Percentiles rank a stretch among this genome's conserved stretches.
These are phyloP conservation scores for Diversispora epigaea DNA, from an alignment of 192 early-diverging fungal genomes.

Conservation along the genomic window DNA sequence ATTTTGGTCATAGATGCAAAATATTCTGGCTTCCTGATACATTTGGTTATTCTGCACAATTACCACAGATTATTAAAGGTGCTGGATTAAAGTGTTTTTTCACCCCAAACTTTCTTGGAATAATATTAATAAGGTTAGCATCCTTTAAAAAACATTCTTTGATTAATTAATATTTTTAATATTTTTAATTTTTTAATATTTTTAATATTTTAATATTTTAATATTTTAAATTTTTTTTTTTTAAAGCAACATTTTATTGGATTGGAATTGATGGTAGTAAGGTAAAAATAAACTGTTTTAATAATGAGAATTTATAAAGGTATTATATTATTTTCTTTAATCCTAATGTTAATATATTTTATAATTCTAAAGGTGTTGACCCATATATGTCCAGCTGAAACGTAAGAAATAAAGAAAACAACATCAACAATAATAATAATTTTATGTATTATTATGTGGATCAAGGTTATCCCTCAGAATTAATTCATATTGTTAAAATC, in stretches of 20 bases:
- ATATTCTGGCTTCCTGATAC: conserved; percentile 96
- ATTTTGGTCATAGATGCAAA: conserved; percentile 67
- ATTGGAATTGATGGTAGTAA: conserved; percentile 82
- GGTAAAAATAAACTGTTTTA: too few species aligned
- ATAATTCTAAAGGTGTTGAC: conserved; percentile 16
- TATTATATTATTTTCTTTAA: background rate
- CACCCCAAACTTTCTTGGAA: conserved; percentile 99
- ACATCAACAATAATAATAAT: background rate
- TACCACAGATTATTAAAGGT: conserved; percentile 87
- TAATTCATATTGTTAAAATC: conserved; percentile 70
- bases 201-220: too few species aligned
- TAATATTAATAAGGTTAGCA: conserved; percentile 87
- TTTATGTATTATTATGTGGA: conserved; percentile 4
- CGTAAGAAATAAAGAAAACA: background rate
- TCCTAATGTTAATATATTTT: background rate
- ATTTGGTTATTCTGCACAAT: conserved; percentile 87
- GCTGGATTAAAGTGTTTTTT: conserved; percentile 91
- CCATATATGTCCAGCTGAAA: conserved; percentile 40
- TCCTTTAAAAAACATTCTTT: background rate
- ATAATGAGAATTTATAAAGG: background rate
- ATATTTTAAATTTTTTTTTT: too few species aligned
- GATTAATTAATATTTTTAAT: background rate
- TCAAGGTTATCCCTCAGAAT: conserved; percentile 31
- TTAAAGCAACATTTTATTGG: conserved; percentile 87
- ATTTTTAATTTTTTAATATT: conserved; percentile 2